Base-by-base conservation (phyloP, 1,284 basidiomycete species). In the Cerrena zonata region DNA sequence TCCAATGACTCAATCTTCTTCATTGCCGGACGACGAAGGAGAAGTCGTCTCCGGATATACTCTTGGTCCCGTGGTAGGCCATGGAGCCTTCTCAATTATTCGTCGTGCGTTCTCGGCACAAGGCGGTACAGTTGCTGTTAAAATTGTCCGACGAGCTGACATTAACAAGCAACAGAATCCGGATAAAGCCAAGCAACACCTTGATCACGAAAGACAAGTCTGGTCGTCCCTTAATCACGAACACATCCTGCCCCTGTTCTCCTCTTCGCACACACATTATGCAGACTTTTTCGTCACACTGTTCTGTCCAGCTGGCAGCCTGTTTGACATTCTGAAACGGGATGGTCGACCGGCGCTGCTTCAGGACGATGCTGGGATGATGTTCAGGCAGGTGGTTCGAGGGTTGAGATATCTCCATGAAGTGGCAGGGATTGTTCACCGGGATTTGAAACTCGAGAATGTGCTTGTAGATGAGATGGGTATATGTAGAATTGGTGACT, bases 361-460 rank as follows among this genome's bases (percentile, higher is more conserved):
- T 22, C 82, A 81, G 56, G 88, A 90, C 59, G 91, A 91, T 52
- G 89, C 84, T 0, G 84, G 90, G 47, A 88, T 86, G 72, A 87
- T 93, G 77, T 94, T 97, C 65, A 80, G 86, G 45, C 93, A 96
- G 68, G 82, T 97, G 51, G 90, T 93, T 27, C 77, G 85, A 43
- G 94, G 92, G 11, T 73, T 97, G 57, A 76, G 82, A 50, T 94
- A 93, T 65, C 70, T 99, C 60, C 94, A 98, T 67, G 82, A 87
- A 55, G 78, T 81, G 44, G 86, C 83, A 22, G 72, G 78, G 15
- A 79, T 89, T 57, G 84, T 94, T 48, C 94, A 97, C 70, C 82
- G 91, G 57, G 94, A 99, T 70, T 76, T 99, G 68, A 99, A 99
- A 72, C 81, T 97, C 51, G 95, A 98, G 72, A 99, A 99, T 71